Conservation (phyloP, 768 basidiomycete genomes). For the Tulasnella sp. region DNA sequence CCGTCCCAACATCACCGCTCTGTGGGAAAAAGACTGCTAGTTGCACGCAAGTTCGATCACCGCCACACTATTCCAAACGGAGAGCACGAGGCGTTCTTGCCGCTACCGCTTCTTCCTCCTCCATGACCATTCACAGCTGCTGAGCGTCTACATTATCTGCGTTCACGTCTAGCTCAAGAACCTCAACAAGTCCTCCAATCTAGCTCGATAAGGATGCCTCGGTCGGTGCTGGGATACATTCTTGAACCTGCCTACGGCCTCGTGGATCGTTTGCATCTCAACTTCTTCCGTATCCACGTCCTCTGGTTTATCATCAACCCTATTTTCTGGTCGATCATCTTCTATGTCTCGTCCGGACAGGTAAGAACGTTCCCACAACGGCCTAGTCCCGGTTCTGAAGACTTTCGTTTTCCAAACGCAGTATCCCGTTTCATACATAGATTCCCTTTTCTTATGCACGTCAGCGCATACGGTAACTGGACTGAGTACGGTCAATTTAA, state of each 20-base stretch:
- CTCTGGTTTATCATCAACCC: conserved; percentile 63
- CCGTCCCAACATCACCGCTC: conserved; percentile 1
- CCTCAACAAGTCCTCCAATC: neutral
- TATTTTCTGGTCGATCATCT: conserved; percentile 71
- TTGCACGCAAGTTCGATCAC: neutral
- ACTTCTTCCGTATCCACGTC: conserved; percentile 50
- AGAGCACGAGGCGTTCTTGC: neutral
- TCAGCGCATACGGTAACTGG: conserved; percentile 70
- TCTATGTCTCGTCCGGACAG: conserved; percentile 76
- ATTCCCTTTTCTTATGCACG: conserved; percentile 66
- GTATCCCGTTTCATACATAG: conserved; percentile 15
- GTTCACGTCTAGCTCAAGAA: neutral
- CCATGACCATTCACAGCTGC: neutral
- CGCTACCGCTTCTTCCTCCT: neutral
- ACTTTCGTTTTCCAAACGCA: neutral
- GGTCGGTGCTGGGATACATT: neutral
- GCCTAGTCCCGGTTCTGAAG: neutral
- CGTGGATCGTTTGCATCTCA: conserved; percentile 34
- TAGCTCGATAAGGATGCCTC: neutral
- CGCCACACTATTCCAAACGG: neutral
- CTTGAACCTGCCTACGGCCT: neutral
- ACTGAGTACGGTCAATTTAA: conserved; percentile 33
- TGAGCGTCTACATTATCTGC: neutral
- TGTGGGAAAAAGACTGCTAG: neutral
- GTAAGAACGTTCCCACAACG: neutral